phyloP scores from a whole-genome alignment of 371 early-diverging fungal species.

The Mucor mucedo region DNA sequence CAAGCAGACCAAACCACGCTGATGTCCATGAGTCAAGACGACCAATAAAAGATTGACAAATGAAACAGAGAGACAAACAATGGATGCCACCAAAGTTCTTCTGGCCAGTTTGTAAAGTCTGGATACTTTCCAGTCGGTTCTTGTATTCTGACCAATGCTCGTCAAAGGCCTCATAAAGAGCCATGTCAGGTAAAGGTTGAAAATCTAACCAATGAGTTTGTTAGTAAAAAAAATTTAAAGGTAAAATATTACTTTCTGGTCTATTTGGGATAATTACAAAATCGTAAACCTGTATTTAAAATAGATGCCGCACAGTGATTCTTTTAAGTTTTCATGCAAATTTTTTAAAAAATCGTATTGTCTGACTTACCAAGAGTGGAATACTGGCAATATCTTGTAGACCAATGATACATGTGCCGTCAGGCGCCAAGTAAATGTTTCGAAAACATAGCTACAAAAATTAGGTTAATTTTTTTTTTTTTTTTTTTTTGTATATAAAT shows the following conservation, averaged over 20 bases:
- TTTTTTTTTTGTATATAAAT: too few relatives aligned
- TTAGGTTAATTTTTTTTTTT: background rate
- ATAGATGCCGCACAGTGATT: background rate
- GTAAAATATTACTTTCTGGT: background rate
- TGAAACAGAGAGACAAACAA: constrained; percentile 52
- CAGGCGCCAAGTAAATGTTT: constrained; percentile 45
- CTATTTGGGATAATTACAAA: constrained; percentile 37
- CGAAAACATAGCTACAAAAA: constrained; percentile 26
- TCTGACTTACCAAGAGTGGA: constrained; percentile 42
- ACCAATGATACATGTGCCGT: constrained; percentile 57
- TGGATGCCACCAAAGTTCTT: constrained; percentile 55
- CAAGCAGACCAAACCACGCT: constrained; percentile 57
- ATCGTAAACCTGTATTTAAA: constrained; percentile 36
- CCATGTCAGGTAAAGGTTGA: constrained; percentile 54
- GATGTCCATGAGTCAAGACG: constrained; percentile 50
- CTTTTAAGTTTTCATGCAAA: background rate
- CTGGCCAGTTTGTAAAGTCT: constrained; percentile 53
- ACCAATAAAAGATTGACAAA: constrained; percentile 52
- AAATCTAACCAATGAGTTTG: constrained; percentile 29
- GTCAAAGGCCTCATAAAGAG: constrained; percentile 55
- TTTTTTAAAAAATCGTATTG: background rate
- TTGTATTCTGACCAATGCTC: constrained; percentile 40
- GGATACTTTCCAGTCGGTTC: constrained; percentile 53
- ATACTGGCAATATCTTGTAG: constrained; percentile 56
- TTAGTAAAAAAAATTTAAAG: background rate